Evolutionary conservation across 768 basidiomycete species (phyloP).

Genomic region (Harrya chromipes): DNA sequence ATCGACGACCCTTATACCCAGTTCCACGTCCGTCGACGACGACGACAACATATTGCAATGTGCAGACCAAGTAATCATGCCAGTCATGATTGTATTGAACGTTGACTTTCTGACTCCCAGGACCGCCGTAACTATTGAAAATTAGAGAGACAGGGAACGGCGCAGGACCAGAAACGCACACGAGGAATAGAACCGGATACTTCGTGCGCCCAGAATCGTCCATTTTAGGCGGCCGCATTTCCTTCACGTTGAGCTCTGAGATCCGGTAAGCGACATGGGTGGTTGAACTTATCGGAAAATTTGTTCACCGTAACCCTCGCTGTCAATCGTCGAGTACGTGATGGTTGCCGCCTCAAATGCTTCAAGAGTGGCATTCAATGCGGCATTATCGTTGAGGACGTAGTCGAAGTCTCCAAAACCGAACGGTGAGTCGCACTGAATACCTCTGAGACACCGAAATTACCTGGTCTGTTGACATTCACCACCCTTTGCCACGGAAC

Average conservation of each 20-base stretch:
- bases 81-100: slow-evolving; percentile 70
- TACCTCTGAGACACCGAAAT: slow-evolving; percentile 15
- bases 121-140: slow-evolving; percentile 78
- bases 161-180: slow-evolving; percentile 41
- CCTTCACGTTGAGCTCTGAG: slow-evolving; percentile 84
- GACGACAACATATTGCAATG: slow-evolving; percentile 81
- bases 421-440: neutral
- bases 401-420: slow-evolving; percentile 52
- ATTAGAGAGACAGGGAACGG: slow-evolving; percentile 2
- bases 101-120: slow-evolving; percentile 76
- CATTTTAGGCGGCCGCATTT: slow-evolving; percentile 89
- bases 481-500: slow-evolving; percentile 87
- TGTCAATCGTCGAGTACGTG: slow-evolving; percentile 66
- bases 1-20: slow-evolving; percentile 79
- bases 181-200: slow-evolving; percentile 90
- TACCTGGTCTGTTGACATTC: slow-evolving; percentile 47
- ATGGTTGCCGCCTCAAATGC: slow-evolving; percentile 73
- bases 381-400: slow-evolving; percentile 67
- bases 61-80: slow-evolving; percentile 83
- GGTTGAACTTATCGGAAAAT: slow-evolving; percentile 14
- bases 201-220: slow-evolving; percentile 94
- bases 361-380: slow-evolving; percentile 57
- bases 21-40: slow-evolving; percentile 92
- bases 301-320: slow-evolving; percentile 71
- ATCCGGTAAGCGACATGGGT: slow-evolving; percentile 17